A percentile compares a stretch with the other conserved stretches of the same genome.
Evolutionary conservation across 306 rosid genomes (phyloP).

Genomic region (Ormosia emarginata): DNA sequence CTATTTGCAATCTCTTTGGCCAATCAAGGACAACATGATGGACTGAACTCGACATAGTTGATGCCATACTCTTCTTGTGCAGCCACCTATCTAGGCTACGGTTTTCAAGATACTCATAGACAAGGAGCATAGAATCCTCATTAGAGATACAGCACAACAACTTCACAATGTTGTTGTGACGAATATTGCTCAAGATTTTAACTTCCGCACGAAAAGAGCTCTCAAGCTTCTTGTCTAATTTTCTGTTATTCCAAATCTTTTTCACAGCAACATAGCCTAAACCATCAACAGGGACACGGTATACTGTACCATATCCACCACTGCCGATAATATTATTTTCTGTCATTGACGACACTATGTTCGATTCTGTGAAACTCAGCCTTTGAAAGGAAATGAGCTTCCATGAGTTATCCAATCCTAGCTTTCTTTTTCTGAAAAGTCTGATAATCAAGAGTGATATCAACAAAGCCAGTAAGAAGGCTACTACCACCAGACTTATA

Average conservation of each 20-base stretch:
- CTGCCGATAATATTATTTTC: conserved; percentile 55
- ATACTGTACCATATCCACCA: conserved; percentile 86
- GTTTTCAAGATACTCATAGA: conserved; percentile 63
- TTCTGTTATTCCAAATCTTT: conserved; percentile 48
- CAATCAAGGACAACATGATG: conserved; percentile 34
- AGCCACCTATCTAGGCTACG: conserved; percentile 79
- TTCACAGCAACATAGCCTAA: conserved; percentile 63
- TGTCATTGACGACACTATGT: conserved; percentile 49
- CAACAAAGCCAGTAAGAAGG: conserved; percentile 13
- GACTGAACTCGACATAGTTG: conserved; percentile 21
- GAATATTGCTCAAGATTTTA: conserved; percentile 59
- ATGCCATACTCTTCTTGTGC: conserved; percentile 33
- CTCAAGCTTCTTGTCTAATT: conserved; percentile 60
- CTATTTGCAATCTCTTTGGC: conserved; percentile 69
- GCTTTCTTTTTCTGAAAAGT: conserved; percentile 31
- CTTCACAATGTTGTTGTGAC: conserved; percentile 78
- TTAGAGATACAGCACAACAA: conserved; percentile 61
- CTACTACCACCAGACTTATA: conserved; percentile 23
- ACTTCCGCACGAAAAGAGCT: conserved; percentile 73
- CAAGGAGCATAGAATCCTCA: conserved; percentile 63
- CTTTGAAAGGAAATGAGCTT: conserved; percentile 68
- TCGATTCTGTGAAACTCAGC: conserved; percentile 52
- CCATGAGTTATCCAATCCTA: conserved; percentile 42
- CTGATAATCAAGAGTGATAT: conserved; percentile 18
- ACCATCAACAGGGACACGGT: conserved; percentile 44